phyloP scores from a whole-genome alignment of 495 filamentous ascomycete species.

The Aspergillus bertholletiae region DNA sequence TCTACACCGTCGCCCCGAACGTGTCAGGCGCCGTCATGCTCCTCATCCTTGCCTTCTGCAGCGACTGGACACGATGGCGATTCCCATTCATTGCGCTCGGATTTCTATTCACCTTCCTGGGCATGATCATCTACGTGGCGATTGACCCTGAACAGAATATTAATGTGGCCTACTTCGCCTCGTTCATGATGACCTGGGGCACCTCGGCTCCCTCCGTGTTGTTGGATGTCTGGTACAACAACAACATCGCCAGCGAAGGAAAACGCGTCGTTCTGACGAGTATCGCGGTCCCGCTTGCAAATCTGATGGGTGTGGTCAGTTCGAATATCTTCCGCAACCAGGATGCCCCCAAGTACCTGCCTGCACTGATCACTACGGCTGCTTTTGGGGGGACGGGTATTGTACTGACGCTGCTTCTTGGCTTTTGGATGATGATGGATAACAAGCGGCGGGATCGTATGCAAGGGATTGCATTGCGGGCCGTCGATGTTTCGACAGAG shows the following conservation, averaged over 20 bases:
- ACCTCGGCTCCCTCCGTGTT: conserved; percentile 52
- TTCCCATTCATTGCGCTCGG: conserved; percentile 72
- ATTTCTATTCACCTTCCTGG: conserved; percentile 69
- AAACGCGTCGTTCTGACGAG: conserved; percentile 67
- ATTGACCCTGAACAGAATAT: conserved; percentile 59
- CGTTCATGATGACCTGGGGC: conserved; percentile 81
- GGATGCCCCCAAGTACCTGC: conserved; percentile 70
- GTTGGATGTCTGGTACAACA: conserved; percentile 66
- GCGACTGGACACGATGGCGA: conserved; percentile 59
- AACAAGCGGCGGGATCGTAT: conserved; percentile 60
- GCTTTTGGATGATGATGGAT: conserved; percentile 67
- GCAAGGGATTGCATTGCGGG: conserved; percentile 57
- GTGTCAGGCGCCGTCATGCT: conserved; percentile 65
- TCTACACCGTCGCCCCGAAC: conserved; percentile 76
- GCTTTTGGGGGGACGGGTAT: conserved; percentile 66
- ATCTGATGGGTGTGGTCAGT: conserved; percentile 77
- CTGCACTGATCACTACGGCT: conserved; percentile 69
- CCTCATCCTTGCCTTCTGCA: conserved; percentile 63
- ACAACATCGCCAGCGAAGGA: conserved; percentile 75
- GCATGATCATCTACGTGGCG: conserved; percentile 70
- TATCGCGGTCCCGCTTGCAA: conserved; percentile 71
- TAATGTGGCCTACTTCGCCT: conserved; percentile 69
- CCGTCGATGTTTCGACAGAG: conserved; percentile 66
- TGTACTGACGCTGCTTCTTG: conserved; percentile 53
- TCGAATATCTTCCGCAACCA: conserved; percentile 71